Conservation (phyloP, 1,139 yeast species). For the Lipomyces yarrowii region DNA sequence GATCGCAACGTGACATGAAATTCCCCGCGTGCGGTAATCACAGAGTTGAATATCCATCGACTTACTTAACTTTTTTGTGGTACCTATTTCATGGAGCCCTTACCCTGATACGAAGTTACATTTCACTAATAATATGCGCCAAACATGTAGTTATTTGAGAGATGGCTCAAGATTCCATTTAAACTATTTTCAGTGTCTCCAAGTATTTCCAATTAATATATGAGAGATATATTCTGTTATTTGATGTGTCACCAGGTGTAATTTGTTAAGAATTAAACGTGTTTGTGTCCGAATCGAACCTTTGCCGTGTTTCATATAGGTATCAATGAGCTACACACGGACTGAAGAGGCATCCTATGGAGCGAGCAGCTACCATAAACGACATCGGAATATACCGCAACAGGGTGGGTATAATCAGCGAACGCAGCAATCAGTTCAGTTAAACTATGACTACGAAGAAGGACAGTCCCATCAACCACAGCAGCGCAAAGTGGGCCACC, state of each 20-base stretch:
- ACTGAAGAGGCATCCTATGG: constrained; percentile 6
- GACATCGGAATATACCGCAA: not conserved
- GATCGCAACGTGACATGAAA: too few relatives aligned
- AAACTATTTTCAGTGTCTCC: not conserved
- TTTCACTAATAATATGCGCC: too few relatives aligned
- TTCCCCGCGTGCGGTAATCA: too few relatives aligned
- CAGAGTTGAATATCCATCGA: too few relatives aligned
- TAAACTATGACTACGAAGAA: constrained; percentile 16
- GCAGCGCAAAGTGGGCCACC: constrained; percentile 54
- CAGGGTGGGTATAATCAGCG: not conserved
- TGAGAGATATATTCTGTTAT: not conserved
- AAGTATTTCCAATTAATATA: not conserved
- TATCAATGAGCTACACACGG: not conserved
- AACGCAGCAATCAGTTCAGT: constrained; percentile 5
- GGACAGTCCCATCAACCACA: constrained; percentile 12
- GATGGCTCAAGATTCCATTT: not conserved
- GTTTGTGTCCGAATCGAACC: not conserved
- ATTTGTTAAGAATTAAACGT: not conserved
- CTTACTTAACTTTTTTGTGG: too few relatives aligned
- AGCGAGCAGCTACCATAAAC: not conserved
- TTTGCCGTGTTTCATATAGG: not conserved
- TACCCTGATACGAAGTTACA: too few relatives aligned
- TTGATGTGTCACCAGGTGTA: not conserved
- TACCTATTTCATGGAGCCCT: too few relatives aligned
- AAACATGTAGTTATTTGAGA: too few relatives aligned